A percentile compares a stretch with the other conserved stretches of the same genome.
Conservation (phyloP, 768 basidiomycete genomes). For the Termitomyces sp. region DNA sequence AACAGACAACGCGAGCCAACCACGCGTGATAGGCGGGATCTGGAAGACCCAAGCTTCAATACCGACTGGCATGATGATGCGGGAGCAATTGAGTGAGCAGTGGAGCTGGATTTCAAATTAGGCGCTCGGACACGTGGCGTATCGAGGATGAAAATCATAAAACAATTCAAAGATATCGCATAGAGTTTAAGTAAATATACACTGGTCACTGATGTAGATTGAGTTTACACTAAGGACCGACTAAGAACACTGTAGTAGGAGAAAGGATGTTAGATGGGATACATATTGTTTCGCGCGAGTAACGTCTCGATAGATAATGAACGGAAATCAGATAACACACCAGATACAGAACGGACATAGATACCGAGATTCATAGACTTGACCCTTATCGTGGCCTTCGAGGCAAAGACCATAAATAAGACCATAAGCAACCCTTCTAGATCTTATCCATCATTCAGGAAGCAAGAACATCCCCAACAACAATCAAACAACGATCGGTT, state of each 20-base stretch:
- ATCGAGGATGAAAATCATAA: background rate
- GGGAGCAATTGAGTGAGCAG: background rate
- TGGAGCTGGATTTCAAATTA: background rate
- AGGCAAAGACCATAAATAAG: background rate
- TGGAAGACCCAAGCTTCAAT: slow-evolving; percentile 89
- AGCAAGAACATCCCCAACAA: background rate
- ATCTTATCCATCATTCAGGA: background rate
- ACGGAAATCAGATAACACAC: background rate
- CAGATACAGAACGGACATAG: background rate
- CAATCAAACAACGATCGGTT: slow-evolving; percentile 22
- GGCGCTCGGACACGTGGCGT: slow-evolving; percentile 7
- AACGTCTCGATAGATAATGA: background rate
- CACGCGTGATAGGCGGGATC: slow-evolving; percentile 87
- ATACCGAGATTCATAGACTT: background rate
- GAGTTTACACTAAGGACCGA: background rate
- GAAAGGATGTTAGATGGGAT: background rate
- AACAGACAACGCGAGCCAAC: slow-evolving; percentile 79
- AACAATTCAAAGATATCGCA: background rate
- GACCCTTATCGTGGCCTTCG: background rate
- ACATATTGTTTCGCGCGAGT: background rate
- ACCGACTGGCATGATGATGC: slow-evolving; percentile 62
- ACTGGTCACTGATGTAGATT: background rate
- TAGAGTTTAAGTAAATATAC: background rate
- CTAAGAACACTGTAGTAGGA: background rate
- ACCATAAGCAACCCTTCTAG: background rate